Evolutionary conservation across 2,329 filamentous ascomycete species (phyloP), one percentile per base, ranked within the genome.

Genomic region (Microcyclospora pomicola): DNA sequence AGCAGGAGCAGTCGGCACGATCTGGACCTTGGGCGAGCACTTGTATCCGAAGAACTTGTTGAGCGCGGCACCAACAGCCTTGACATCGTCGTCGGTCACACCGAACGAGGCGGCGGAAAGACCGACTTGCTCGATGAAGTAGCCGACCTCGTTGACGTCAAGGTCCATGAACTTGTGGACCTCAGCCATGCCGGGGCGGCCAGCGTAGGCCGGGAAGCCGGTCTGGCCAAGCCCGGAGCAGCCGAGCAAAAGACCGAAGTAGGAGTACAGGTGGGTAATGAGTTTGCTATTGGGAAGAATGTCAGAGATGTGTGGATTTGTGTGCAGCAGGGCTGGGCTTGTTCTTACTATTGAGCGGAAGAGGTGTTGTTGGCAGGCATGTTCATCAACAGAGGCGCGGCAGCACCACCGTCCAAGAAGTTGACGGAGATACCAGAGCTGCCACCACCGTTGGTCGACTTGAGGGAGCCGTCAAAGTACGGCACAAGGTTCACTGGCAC

Each of bases 91-190:
- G 10, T 64, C 47, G n/a, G 68, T 60, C 31, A 77, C 72, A 31
- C 75, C 75, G 46, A 77, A 75, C 1, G 71, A 75, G 29, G 65
- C 59, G 6, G 69, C 73, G 5, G 73, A 63, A 10, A 73, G 54
- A 19, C 64, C 71, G 39, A 78, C 69, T 55, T 77, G 72, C 32
- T 62, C 45, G 51, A 76, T 70, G 60, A 78, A 78, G 60, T 75
- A 77, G 24, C 63, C 65, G 30, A 74, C 54, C 51, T 77, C 63
- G 38, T 58, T 53, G 19, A 58, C 50, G 49, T 67, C 59, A 33
- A 77, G 65, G 40, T 61, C 63, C 75, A 78, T 78, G 62, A 45
- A 60, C 53, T 71, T 71, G 61, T 76, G 72, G 0, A 71, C 66
- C 33, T 67, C 49, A 56, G 69, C 72, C 65, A 68, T 66, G 45